Conservation (phyloP, 2,329 filamentous ascomycete species). For the Sarocladium brachiariae region DNA sequence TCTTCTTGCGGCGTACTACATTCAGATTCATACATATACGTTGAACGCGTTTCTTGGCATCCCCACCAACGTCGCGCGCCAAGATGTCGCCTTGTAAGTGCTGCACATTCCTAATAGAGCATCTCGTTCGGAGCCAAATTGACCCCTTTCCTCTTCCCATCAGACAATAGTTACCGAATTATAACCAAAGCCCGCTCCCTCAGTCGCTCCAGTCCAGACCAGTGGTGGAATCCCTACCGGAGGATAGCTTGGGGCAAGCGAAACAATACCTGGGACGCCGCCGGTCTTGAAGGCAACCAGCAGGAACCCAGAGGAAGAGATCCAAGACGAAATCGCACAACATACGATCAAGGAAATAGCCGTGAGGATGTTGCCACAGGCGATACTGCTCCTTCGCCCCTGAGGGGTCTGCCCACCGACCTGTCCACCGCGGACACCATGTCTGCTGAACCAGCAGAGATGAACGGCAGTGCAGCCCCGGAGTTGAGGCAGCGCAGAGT, state of each 20-base stretch:
- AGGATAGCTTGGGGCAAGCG: conserved; percentile 30
- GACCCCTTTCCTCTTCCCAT: conserved; percentile 12
- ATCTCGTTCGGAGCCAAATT: not conserved
- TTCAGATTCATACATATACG: not conserved
- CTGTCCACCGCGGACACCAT: conserved; percentile 20
- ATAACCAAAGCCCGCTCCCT: conserved; percentile 37
- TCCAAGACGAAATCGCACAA: conserved; percentile 10
- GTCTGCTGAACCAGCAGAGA: conserved; percentile 4
- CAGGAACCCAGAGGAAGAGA: conserved; percentile 15
- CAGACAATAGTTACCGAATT: conserved; percentile 40
- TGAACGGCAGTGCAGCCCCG: not conserved
- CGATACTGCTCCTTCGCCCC: conserved; percentile 19
- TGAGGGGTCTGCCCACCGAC: conserved; percentile 17
- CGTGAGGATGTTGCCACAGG: conserved; percentile 24
- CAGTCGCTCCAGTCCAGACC: conserved; percentile 31
- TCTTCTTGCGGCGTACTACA: not conserved
- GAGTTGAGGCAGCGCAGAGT: conserved; percentile 2
- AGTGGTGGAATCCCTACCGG: conserved; percentile 38
- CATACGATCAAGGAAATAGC: conserved; percentile 12
- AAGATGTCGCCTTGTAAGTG: conserved; percentile 9
- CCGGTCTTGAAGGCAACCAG: conserved; percentile 22
- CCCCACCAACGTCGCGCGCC: conserved; percentile 8
- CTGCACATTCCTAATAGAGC: not conserved
- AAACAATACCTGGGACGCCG: conserved; percentile 28
- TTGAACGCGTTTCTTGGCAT: not conserved